A percentile compares a stretch with the other conserved stretches of the same genome.
Evolutionary conservation across 371 early-diverging fungal genomes (phyloP).

Genomic region (Circinella umbellata): DNA sequence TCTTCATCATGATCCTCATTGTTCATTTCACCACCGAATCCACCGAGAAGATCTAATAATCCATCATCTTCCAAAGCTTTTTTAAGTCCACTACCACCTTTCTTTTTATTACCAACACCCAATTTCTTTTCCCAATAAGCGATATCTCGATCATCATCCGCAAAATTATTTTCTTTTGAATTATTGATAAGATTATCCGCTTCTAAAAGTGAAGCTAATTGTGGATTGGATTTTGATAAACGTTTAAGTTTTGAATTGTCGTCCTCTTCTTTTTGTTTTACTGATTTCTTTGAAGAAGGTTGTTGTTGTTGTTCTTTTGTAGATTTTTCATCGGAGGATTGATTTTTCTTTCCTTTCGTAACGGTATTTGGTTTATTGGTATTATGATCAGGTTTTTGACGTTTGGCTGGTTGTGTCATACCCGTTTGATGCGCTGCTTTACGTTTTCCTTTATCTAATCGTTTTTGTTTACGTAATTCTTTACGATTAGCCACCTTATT

Average conservation of each 20-base stretch:
- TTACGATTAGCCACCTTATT: conserved; percentile 38
- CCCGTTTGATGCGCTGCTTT: conserved; percentile 28
- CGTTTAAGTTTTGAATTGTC: conserved; percentile 46
- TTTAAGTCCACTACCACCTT: conserved; percentile 42
- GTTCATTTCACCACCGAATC: conserved; percentile 22
- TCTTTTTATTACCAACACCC: conserved; percentile 70
- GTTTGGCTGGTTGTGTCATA: conserved; percentile 27
- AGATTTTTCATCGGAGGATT: background rate
- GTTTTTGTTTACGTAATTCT: conserved; percentile 47
- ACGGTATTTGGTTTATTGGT: background rate
- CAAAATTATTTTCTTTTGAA: conserved; percentile 47
- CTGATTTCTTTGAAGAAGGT: conserved; percentile 6
- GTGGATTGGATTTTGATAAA: conserved; percentile 71
- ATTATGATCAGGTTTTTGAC: conserved; percentile 29
- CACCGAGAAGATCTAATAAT: conserved; percentile 47
- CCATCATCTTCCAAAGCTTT: conserved; percentile 69
- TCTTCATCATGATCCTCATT: conserved; percentile 21
- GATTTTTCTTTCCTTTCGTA: too few species aligned
- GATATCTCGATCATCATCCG: conserved; percentile 77
- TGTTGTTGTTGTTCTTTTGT: background rate
- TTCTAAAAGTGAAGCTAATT: conserved; percentile 67
- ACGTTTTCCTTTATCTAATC: conserved; percentile 44
- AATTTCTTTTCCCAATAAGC: conserved; percentile 80
- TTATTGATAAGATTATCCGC: conserved; percentile 57
- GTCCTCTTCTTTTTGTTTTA: background rate